A percentile compares a stretch with the other conserved stretches of the same genome.
phyloP scores from a whole-genome alignment of 2,329 filamentous ascomycete species.

The Trichophyton verrucosum region DNA sequence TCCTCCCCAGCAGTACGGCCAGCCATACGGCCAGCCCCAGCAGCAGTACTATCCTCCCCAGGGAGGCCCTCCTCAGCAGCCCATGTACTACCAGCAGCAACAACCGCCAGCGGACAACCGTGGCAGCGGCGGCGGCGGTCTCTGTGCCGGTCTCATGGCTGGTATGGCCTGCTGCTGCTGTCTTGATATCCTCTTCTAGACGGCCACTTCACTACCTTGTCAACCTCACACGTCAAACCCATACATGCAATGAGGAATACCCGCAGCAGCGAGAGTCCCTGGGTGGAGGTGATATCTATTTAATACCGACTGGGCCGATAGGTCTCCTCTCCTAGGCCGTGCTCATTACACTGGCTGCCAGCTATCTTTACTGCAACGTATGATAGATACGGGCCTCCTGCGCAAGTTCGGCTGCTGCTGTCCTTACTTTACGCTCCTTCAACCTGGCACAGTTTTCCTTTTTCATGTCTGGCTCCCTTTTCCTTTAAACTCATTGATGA shows the following conservation, averaged over 20 bases:
- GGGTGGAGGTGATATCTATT: no score
- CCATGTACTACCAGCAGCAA: slow-evolving; percentile 30
- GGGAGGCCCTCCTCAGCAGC: slow-evolving; percentile 19
- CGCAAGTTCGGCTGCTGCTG: neutral
- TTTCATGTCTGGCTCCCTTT: neutral
- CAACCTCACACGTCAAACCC: neutral
- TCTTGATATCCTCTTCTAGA: slow-evolving; percentile 35
- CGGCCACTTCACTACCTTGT: neutral
- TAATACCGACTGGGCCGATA: no score
- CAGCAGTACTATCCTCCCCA: slow-evolving; percentile 20
- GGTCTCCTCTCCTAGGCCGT: neutral
- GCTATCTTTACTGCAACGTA: neutral
- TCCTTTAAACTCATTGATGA: neutral
- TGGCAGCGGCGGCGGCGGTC: slow-evolving; percentile 28
- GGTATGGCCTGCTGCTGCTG: slow-evolving; percentile 40
- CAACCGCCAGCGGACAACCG: slow-evolving; percentile 22
- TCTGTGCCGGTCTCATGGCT: slow-evolving; percentile 37
- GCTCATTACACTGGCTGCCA: neutral
- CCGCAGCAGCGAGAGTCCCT: neutral
- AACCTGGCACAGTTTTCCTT: neutral
- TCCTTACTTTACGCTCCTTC: neutral
- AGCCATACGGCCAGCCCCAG: slow-evolving; percentile 17
- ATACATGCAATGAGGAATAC: neutral
- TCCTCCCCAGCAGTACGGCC: slow-evolving; percentile 6
- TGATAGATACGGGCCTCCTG: neutral